Evolutionary conservation across 2,329 filamentous ascomycete genomes (phyloP).

Genomic region (Annulohypoxylon truncatum): DNA sequence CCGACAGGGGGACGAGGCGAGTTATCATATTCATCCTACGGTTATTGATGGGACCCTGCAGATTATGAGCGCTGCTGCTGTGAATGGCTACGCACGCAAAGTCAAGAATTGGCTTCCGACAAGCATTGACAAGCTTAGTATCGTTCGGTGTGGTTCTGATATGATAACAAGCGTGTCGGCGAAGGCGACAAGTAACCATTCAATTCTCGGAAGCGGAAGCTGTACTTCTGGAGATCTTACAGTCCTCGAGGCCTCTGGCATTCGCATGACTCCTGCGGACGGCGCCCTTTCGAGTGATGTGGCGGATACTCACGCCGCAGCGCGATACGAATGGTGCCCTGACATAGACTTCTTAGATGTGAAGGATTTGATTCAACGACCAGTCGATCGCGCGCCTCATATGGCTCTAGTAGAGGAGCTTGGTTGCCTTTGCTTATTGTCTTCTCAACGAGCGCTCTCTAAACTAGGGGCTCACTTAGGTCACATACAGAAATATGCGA

Average conservation of each 20-base stretch:
- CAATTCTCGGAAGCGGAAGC: constrained; percentile 9
- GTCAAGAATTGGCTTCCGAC: constrained; percentile 32
- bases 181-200: constrained; percentile 25
- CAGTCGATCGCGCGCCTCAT: not conserved
- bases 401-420: constrained; percentile 18
- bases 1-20: constrained; percentile 22
- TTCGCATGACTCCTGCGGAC: constrained; percentile 23
- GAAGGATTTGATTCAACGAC: constrained; percentile 9
- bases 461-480: not conserved
- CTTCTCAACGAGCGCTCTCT: constrained; percentile 13
- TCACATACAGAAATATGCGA: constrained; percentile 18
- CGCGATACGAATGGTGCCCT: constrained; percentile 27
- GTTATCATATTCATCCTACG: constrained; percentile 29
- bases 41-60: constrained; percentile 29
- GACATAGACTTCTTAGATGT: constrained; percentile 29
- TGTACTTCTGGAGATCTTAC: constrained; percentile 18
- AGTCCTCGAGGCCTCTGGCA: constrained; percentile 20
- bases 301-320: constrained; percentile 21
- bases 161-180: constrained; percentile 24
- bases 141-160: constrained; percentile 20
- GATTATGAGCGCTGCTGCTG: constrained; percentile 22
- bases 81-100: constrained; percentile 24
- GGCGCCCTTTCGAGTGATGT: constrained; percentile 24
- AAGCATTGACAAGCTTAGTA: constrained; percentile 24
- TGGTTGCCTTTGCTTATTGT: constrained; percentile 20